Evolutionary conservation across 2,329 filamentous ascomycete species (phyloP).

Genomic region (Pseudocercospora musae): DNA sequence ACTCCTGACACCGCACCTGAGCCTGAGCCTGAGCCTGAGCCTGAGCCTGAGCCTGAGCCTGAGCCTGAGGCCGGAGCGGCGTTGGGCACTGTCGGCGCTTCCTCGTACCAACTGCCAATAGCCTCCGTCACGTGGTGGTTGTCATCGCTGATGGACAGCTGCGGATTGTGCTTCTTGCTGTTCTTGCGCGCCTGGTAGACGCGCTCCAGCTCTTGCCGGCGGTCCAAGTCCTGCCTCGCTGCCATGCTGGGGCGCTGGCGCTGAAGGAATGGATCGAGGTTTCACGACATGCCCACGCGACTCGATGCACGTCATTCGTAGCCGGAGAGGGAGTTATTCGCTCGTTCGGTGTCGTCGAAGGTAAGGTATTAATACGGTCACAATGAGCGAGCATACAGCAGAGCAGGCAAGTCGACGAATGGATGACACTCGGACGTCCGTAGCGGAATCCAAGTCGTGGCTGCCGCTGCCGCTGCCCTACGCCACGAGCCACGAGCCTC

Average conservation of each 20-base stretch:
- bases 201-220: conserved; percentile 45
- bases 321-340: too few relatives aligned
- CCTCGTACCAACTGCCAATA: conserved; percentile 83
- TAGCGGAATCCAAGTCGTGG: too few relatives aligned
- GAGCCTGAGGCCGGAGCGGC: neutral
- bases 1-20: neutral
- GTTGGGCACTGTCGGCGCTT: conserved; percentile 21
- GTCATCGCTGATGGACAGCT: conserved; percentile 76
- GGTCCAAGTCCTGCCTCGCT: conserved; percentile 6
- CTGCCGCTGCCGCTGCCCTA: too few relatives aligned
- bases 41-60: neutral
- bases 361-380: neutral
- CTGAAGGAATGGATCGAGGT: neutral
- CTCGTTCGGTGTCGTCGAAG: neutral
- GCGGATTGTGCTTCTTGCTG: conserved; percentile 48
- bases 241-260: neutral
- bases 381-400: neutral
- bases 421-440: too few relatives aligned
- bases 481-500: neutral
- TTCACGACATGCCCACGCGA: neutral
- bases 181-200: conserved; percentile 27
- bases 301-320: neutral
- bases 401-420: neutral
- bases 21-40: neutral
- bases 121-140: conserved; percentile 93